Conservation (phyloP, 2,329 filamentous ascomycete genomes). For the Cladosporium austrohemisphaericum region DNA sequence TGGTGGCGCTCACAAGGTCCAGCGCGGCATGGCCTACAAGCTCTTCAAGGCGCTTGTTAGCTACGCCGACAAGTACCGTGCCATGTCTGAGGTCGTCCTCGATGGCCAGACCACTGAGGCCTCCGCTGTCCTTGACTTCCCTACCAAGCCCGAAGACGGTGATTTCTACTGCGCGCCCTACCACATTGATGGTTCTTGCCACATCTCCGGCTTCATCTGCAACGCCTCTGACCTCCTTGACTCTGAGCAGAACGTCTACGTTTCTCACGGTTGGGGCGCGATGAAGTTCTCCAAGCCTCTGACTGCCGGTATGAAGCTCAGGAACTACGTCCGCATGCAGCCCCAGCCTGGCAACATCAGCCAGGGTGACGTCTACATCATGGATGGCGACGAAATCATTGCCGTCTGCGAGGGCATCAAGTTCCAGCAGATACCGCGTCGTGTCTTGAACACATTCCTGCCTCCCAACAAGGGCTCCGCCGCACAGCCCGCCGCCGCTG, state of each 20-base stretch:
- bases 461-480: constrained; percentile 51
- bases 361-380: constrained; percentile 58
- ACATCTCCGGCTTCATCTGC: constrained; percentile 58
- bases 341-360: constrained; percentile 53
- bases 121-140: constrained; percentile 53
- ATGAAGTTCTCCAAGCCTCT: constrained; percentile 46
- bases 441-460: constrained; percentile 63
- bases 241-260: constrained; percentile 57
- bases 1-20: constrained; percentile 68
- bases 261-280: constrained; percentile 60
- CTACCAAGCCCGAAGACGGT: constrained; percentile 51
- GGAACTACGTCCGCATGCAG: constrained; percentile 61
- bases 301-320: constrained; percentile 51
- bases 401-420: constrained; percentile 59
- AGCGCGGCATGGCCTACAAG: constrained; percentile 75
- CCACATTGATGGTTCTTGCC: constrained; percentile 57
- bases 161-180: constrained; percentile 58
- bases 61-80: constrained; percentile 55
- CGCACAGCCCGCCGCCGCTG: constrained; percentile 33
- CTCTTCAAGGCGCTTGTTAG: constrained; percentile 58
- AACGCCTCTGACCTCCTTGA: constrained; percentile 58
- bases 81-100: constrained; percentile 57
- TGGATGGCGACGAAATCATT: constrained; percentile 57
- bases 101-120: constrained; percentile 55
- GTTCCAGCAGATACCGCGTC: constrained; percentile 65